Evolutionary conservation across 495 filamentous ascomycete species (phyloP).

Genomic region (Aspergillus funiculosus): DNA sequence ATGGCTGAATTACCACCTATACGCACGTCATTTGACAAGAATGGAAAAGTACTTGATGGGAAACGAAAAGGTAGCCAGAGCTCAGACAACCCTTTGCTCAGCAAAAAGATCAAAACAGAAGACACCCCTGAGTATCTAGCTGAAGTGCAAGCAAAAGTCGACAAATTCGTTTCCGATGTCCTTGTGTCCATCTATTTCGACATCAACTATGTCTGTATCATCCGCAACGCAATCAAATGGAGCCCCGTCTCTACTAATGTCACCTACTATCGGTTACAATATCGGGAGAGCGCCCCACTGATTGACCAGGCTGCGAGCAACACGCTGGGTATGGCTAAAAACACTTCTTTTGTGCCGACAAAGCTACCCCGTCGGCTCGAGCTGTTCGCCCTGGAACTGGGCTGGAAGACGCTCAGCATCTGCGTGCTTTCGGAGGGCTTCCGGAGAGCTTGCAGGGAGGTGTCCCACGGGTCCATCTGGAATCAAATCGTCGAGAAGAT

Average conservation of each 20-base stretch:
- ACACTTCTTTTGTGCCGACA: neutral
- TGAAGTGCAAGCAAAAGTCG: neutral
- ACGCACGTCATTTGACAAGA: no score
- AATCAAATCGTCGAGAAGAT: constrained; percentile 17
- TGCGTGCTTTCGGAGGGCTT: constrained; percentile 31
- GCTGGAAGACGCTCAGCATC: constrained; percentile 35
- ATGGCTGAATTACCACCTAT: no score
- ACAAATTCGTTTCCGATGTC: neutral
- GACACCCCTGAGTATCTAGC: no score
- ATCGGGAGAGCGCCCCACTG: neutral
- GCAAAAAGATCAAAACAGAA: neutral
- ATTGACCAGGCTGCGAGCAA: neutral
- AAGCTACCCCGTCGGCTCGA: neutral
- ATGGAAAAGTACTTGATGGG: no score
- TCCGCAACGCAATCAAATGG: neutral
- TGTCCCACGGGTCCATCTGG: constrained; percentile 15
- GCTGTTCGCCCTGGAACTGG: constrained; percentile 7
- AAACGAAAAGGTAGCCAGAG: no score
- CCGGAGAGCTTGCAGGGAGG: constrained; percentile 12
- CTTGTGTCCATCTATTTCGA: constrained; percentile 21
- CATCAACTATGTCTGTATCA: constrained; percentile 11
- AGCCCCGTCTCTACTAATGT: neutral
- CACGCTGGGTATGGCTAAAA: neutral
- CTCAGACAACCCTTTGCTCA: neutral
- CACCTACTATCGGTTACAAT: constrained; percentile 1